Percentiles rank a stretch among this genome's conserved stretches.
Evolutionary conservation across 192 early-diverging fungal genomes (phyloP).

Genomic region (Rhizophlyctis rosea): DNA sequence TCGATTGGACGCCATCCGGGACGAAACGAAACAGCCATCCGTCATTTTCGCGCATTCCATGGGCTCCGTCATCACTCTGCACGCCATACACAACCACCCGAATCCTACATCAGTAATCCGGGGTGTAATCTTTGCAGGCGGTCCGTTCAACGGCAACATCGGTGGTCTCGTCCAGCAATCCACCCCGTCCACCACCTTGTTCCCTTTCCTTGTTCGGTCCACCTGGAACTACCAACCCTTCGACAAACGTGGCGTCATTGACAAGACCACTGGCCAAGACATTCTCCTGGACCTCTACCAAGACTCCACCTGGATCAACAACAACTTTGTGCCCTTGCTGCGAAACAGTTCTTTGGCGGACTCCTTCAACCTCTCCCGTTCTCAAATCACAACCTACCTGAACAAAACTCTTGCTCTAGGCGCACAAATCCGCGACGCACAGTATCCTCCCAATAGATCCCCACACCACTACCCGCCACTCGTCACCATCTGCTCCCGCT

Average conservation of each 20-base stretch:
- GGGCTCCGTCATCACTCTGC: conserved; percentile 9
- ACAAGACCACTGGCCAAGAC: neutral
- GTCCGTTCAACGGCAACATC: conserved; percentile 12
- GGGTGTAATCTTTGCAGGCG: conserved; percentile 3
- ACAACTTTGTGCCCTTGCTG: too few species aligned
- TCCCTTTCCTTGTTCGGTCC: neutral
- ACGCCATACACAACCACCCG: neutral
- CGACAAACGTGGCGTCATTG: neutral
- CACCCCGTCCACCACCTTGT: neutral
- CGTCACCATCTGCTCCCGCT: conserved; percentile 3
- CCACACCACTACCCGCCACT: neutral
- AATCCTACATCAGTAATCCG: neutral
- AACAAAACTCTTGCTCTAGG: neutral
- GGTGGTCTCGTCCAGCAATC: neutral
- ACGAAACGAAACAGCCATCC: neutral
- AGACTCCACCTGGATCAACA: neutral
- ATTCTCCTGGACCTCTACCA: neutral
- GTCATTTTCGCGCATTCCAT: conserved; percentile 6
- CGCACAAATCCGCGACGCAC: neutral
- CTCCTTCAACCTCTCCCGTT: neutral
- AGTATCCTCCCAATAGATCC: neutral
- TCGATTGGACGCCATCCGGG: neutral
- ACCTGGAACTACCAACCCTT: conserved; percentile 5
- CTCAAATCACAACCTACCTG: neutral
- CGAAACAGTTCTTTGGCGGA: too few species aligned